Conservation (phyloP, 2,329 filamentous ascomycete species). For the Ophiosphaerella korrae region DNA sequence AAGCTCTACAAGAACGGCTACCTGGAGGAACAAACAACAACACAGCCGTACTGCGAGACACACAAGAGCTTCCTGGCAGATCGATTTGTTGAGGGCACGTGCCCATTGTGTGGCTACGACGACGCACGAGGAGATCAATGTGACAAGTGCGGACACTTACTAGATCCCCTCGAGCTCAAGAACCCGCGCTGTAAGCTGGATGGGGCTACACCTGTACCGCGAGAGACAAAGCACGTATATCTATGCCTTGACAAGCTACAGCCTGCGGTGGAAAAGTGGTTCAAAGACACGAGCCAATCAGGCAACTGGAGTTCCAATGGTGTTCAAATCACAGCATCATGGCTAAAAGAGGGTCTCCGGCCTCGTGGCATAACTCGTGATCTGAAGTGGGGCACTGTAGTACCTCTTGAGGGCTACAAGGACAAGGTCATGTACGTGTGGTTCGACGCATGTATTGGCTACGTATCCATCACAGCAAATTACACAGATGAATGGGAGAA, state of each 20-base stretch:
- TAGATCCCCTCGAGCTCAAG: slow-evolving; percentile 56
- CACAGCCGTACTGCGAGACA: slow-evolving; percentile 84
- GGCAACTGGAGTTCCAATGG: slow-evolving; percentile 79
- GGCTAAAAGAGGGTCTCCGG: slow-evolving; percentile 83
- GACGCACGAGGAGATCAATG: slow-evolving; percentile 61
- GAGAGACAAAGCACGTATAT: slow-evolving; percentile 89
- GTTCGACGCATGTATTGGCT: slow-evolving; percentile 93
- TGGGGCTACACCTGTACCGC: slow-evolving; percentile 75
- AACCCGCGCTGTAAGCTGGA: slow-evolving; percentile 87
- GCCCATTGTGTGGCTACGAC: slow-evolving; percentile 67
- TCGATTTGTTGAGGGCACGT: slow-evolving; percentile 81
- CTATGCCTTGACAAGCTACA: slow-evolving; percentile 85
- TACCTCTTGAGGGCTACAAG: slow-evolving; percentile 66
- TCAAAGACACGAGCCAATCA: slow-evolving; percentile 71
- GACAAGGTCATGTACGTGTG: slow-evolving; percentile 89
- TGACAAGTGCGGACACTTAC: slow-evolving; percentile 55
- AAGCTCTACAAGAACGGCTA: slow-evolving; percentile 88
- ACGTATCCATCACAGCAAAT: slow-evolving; percentile 90
- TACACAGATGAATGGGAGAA: slow-evolving; percentile 90
- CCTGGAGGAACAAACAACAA: slow-evolving; percentile 83
- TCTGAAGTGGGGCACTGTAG: slow-evolving; percentile 82
- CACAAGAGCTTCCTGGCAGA: slow-evolving; percentile 57
- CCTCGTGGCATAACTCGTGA: slow-evolving; percentile 89
- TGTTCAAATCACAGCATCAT: slow-evolving; percentile 75
- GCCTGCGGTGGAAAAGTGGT: slow-evolving; percentile 77